Conservation (phyloP, 2,329 filamentous ascomycete genomes). For the Penicillium concentricum region DNA sequence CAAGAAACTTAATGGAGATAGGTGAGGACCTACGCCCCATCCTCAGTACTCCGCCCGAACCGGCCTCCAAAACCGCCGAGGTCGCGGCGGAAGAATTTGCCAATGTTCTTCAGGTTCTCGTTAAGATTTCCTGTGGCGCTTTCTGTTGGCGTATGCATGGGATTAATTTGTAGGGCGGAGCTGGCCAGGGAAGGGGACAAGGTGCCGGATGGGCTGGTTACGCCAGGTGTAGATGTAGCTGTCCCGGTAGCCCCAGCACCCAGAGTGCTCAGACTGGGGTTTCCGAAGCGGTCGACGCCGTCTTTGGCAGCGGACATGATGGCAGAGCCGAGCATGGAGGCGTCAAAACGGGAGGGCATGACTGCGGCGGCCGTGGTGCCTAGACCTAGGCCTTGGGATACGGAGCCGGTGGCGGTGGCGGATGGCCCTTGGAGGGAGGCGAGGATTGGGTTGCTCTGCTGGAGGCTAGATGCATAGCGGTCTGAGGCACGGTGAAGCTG, state of each 20-base stretch:
- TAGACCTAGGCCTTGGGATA: constrained; percentile 50
- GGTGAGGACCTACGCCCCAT: constrained; percentile 9
- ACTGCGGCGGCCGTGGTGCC: constrained; percentile 43
- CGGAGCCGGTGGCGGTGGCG: constrained; percentile 35
- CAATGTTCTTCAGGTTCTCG: constrained; percentile 91
- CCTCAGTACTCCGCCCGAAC: constrained; percentile 54
- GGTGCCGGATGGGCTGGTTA: constrained; percentile 25
- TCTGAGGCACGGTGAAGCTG: constrained; percentile 73
- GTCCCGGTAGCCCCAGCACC: constrained; percentile 24
- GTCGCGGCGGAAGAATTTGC: constrained; percentile 92
- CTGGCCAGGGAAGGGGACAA: constrained; percentile 24
- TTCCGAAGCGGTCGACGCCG: constrained; percentile 74
- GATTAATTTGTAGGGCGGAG: constrained; percentile 22
- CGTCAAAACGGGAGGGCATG: constrained; percentile 68
- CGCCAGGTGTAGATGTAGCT: constrained; percentile 31
- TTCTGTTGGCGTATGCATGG: constrained; percentile 24
- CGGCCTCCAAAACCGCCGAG: constrained; percentile 71
- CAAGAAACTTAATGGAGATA: neutral
- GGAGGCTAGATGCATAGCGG: constrained; percentile 64
- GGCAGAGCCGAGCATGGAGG: constrained; percentile 78
- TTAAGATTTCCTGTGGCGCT: constrained; percentile 70
- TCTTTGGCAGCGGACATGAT: constrained; percentile 85
- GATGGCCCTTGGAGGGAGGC: constrained; percentile 56
- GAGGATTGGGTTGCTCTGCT: constrained; percentile 68
- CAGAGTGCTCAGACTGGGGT: constrained; percentile 47